Evolutionary conservation across 148 eudicot genomes (phyloP), one percentile per base, ranked within the genome.

Genomic region (Persicaria maculosa): DNA sequence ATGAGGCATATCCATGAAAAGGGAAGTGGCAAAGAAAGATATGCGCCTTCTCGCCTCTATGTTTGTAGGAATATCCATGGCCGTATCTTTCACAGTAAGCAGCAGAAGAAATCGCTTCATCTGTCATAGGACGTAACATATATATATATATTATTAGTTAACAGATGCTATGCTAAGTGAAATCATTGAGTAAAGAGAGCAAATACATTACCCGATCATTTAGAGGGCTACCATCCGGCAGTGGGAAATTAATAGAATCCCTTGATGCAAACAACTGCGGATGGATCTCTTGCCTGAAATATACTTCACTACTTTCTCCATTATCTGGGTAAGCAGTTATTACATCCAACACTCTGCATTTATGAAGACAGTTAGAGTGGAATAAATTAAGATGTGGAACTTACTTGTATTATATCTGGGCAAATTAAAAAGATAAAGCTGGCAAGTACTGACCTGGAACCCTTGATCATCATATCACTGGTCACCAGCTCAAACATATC

Each of bases 401-500:
- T 20, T 36, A 36, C 9, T 36, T 62, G 36, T 11, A 62, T 1
- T 12, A 14, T 0, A 14, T 31, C 2, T 31, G 40, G 40, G 40
- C 40, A 69, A 69, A 73, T 36, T 0, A 48, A 8, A 76, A 72
- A 44, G 54, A 71, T 36, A 14, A 68, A 50, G 48, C 79, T 67
- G 16, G 25, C 78, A 71, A 76, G 4, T 25, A 69, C 82, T 71
- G 75, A 93, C 98, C 97, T 92, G 83, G 96, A 90, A 75, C 89
- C 91, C 79, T 90, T 87, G 76, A 84, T 50, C 90, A 95, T 86
- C 96, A 95, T 83, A 74, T 85, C 89, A 55, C 71, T 81, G 58
- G 97, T 90, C 71, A 92, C 93, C 78, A 95, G 83, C 84, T 95
- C 98, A 85, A 90, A 85, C 4, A 90, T 87, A 81, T 95, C 98